phyloP scores from a whole-genome alignment of 805 yeast species.

The Zygotorulaspora chibaensis region DNA sequence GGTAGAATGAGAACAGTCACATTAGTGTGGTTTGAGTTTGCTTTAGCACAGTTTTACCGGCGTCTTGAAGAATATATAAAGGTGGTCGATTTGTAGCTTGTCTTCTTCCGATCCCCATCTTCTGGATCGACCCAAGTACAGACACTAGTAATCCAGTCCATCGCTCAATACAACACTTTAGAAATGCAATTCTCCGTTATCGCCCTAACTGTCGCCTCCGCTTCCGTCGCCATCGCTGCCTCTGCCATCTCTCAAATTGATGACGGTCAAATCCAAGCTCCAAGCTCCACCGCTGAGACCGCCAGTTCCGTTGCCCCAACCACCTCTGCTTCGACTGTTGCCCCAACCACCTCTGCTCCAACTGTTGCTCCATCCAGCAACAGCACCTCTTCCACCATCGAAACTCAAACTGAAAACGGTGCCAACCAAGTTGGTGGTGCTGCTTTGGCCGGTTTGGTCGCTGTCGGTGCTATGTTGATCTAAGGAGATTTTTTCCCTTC shows the following conservation, averaged over 20 bases:
- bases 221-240: slow-evolving; percentile 12
- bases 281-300: slow-evolving; percentile 7
- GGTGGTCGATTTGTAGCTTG: too few relatives aligned
- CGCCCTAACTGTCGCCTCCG: slow-evolving; percentile 16
- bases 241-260: slow-evolving; percentile 15
- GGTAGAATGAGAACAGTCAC: not conserved
- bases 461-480: slow-evolving; percentile 27
- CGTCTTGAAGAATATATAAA: too few relatives aligned
- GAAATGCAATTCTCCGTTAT: slow-evolving; percentile 17
- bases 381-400: slow-evolving; percentile 5
- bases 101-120: too few relatives aligned
- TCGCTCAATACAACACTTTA: slow-evolving; percentile 8
- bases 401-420: slow-evolving; percentile 21
- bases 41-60: too few relatives aligned
- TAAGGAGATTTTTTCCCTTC: slow-evolving; percentile 7
- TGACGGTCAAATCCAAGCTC: slow-evolving; percentile 18
- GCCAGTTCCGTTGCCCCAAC: slow-evolving; percentile 5
- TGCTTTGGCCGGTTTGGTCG: slow-evolving; percentile 24
- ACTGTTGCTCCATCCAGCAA: slow-evolving; percentile 4
- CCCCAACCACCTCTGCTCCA: slow-evolving; percentile 1
- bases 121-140: too few relatives aligned
- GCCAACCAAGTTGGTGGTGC: slow-evolving; percentile 23
- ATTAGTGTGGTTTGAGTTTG: not conserved
- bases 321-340: slow-evolving; percentile 4
- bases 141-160: slow-evolving; percentile 4